A percentile compares a stretch with the other conserved stretches of the same genome.
Conservation (phyloP, 164 flowering plant genomes). For the Magnolia kwangsiensis region DNA sequence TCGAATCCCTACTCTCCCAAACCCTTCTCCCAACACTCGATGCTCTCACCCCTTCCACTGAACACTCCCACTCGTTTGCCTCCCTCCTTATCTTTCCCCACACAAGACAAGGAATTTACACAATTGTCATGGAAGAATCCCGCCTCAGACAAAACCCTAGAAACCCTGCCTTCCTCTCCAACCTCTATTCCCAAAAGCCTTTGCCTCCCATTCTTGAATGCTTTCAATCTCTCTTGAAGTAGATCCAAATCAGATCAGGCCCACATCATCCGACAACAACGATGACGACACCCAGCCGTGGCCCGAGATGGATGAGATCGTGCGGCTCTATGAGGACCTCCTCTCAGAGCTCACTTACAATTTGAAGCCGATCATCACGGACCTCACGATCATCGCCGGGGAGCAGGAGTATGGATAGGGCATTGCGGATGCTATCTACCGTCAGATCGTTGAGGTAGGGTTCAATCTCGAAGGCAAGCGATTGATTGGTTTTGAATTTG, state of each 20-base stretch:
- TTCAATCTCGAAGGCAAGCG: neutral
- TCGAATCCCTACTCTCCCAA: no score
- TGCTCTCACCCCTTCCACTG: neutral
- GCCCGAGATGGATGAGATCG: conserved; percentile 52
- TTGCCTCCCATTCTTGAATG: conserved; percentile 51
- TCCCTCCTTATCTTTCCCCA: neutral
- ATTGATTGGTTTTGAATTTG: neutral
- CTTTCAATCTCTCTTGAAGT: conserved; percentile 56
- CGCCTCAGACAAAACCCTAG: neutral
- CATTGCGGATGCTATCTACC: conserved; percentile 85
- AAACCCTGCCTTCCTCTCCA: conserved; percentile 6
- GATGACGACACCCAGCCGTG: conserved; percentile 25
- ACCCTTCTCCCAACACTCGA: no score
- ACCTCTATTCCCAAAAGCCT: conserved; percentile 21
- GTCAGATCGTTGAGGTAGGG: conserved; percentile 77
- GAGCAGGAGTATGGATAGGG: conserved; percentile 72
- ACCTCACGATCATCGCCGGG: conserved; percentile 91
- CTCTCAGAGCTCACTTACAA: conserved; percentile 69
- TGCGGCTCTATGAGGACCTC: conserved; percentile 58
- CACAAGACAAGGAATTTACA: neutral
- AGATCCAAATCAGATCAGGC: conserved; percentile 55
- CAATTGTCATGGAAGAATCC: neutral
- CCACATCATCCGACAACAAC: conserved; percentile 10
- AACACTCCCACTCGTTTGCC: no score
- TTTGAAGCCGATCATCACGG: conserved; percentile 94